Evolutionary conservation across 2,329 filamentous ascomycete genomes (phyloP).

Genomic region (Aureobasidium subglaciale): DNA sequence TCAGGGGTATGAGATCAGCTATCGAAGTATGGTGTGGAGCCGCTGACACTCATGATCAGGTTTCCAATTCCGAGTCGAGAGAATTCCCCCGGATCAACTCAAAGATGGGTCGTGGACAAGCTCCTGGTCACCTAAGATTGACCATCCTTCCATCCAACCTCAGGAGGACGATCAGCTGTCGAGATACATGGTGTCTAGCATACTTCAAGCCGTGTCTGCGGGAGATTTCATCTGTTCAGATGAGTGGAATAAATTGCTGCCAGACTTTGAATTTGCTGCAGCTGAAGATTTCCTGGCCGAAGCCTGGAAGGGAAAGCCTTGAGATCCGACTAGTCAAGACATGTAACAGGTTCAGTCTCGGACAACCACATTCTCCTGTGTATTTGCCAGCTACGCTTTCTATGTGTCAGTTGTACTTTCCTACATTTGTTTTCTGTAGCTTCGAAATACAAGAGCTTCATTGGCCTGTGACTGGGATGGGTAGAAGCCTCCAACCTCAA

Average conservation of each 20-base stretch:
- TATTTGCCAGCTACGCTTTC: too few species aligned
- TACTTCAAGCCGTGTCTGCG: neutral
- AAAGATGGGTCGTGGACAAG: neutral
- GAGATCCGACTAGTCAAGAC: too few species aligned
- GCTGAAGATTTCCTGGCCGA: neutral
- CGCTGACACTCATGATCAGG: neutral
- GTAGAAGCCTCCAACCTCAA: too few species aligned
- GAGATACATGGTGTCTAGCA: neutral
- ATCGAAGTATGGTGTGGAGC: too few species aligned
- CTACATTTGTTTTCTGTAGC: too few species aligned
- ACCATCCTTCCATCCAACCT: neutral
- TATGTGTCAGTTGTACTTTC: too few species aligned
- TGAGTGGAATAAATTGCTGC: neutral
- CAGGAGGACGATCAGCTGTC: neutral
- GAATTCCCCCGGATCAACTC: neutral
- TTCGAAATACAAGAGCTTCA: too few species aligned
- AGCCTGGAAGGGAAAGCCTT: neutral
- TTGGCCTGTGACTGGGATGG: too few species aligned
- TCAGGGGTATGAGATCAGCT: too few species aligned
- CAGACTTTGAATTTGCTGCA: neutral
- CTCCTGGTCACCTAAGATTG: neutral
- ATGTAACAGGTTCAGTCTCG: too few species aligned
- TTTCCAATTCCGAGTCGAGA: neutral
- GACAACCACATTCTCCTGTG: too few species aligned
- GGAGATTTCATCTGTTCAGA: neutral